These are phyloP conservation scores for Macrophomina phaseolina DNA, from an alignment of 2,329 filamentous ascomycete genomes.

Conservation along the genomic window DNA sequence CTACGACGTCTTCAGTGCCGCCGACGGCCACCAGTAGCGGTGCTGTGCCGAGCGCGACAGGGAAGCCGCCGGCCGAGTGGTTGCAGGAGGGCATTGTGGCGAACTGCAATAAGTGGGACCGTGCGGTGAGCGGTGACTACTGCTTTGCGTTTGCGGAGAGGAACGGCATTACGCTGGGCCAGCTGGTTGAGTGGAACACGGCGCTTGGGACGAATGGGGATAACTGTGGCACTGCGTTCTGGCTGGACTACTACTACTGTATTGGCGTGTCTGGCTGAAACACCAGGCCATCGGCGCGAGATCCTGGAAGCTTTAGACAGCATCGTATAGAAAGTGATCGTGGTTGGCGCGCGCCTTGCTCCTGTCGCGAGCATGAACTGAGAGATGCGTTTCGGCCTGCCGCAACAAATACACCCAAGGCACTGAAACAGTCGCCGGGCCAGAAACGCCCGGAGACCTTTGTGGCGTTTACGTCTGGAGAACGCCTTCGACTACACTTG, in stretches of 20 bases:
- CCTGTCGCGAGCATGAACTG: no score
- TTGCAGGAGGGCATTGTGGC: not conserved
- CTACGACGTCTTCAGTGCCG: not conserved
- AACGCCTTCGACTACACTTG: no score
- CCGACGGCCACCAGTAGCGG: not conserved
- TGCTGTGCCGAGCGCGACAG: slow-evolving; percentile 11
- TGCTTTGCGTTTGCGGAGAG: slow-evolving; percentile 29
- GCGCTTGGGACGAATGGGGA: slow-evolving; percentile 27
- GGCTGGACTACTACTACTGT: slow-evolving; percentile 29
- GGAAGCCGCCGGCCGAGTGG: not conserved
- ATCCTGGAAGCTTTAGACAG: no score
- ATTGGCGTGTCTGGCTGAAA: slow-evolving; percentile 1
- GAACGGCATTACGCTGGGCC: slow-evolving; percentile 31
- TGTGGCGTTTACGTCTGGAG: no score
- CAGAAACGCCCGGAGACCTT: no score
- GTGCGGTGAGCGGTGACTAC: slow-evolving; percentile 12
- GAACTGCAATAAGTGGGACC: slow-evolving; percentile 14
- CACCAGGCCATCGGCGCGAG: not conserved
- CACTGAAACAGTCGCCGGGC: no score
- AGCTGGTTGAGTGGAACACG: slow-evolving; percentile 32
- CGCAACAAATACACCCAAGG: no score
- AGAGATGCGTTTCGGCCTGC: no score
- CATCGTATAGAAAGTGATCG: no score
- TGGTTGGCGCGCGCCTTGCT: not conserved
- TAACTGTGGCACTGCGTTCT: slow-evolving; percentile 30